A percentile compares a stretch with the other conserved stretches of the same genome.
Evolutionary conservation across 2,329 filamentous ascomycete species (phyloP).

Genomic region (Chaetomium strumarium): DNA sequence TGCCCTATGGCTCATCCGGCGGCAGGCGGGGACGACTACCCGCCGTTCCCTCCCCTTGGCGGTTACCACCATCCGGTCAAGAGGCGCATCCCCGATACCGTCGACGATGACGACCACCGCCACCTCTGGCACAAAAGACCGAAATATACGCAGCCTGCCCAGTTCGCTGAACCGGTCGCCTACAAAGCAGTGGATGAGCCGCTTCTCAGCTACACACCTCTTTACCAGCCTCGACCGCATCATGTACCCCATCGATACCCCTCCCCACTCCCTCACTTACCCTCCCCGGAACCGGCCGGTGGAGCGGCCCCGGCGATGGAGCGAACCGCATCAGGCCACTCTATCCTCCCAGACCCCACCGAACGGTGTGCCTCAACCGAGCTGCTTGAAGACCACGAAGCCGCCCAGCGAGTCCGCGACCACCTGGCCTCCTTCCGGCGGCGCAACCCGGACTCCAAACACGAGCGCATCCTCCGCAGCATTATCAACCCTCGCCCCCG

Average conservation of each 20-base stretch:
- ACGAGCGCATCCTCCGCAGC: conserved; percentile 51
- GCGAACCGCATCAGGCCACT: conserved; percentile 44
- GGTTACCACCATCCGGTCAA: conserved; percentile 17
- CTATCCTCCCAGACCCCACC: conserved; percentile 39
- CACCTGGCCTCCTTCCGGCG: conserved; percentile 42
- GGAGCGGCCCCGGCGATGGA: conserved; percentile 34
- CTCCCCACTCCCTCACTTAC: conserved; percentile 3
- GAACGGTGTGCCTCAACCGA: conserved; percentile 32
- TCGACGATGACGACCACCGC: conserved; percentile 14
- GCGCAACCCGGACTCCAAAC: conserved; percentile 43
- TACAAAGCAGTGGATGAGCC: conserved; percentile 15
- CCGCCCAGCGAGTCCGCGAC: conserved; percentile 43
- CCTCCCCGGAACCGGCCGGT: conserved; percentile 9
- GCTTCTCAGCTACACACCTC: conserved; percentile 7
- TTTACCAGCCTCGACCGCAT: conserved; percentile 20
- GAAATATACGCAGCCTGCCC: conserved; percentile 11
- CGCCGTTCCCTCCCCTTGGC: conserved; percentile 15
- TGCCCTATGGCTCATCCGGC: conserved; percentile 27
- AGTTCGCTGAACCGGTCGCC: conserved; percentile 15
- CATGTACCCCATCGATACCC: neutral
- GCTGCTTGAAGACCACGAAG: conserved; percentile 41
- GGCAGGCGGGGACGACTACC: conserved; percentile 24
- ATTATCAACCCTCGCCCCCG: conserved; percentile 46
- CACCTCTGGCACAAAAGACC: conserved; percentile 16
- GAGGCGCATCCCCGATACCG: conserved; percentile 18